Percentiles rank a stretch among this genome's conserved stretches.
phyloP scores from a whole-genome alignment of 768 basidiomycete species.

The Tulasnella sp. region DNA sequence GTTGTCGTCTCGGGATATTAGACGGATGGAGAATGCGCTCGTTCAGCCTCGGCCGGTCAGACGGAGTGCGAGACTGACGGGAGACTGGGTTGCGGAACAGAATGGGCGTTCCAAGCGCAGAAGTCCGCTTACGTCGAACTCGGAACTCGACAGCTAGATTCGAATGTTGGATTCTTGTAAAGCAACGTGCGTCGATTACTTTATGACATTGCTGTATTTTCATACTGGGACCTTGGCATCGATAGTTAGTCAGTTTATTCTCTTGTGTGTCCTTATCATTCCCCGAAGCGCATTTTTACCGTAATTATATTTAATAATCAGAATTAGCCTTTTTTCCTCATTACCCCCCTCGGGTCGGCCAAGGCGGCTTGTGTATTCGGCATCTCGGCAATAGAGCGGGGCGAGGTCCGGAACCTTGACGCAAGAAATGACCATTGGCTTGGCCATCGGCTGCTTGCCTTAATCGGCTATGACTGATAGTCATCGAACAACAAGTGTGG shows the following conservation, averaged over 20 bases:
- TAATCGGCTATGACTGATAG: too few relatives aligned
- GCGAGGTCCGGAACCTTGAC: too few relatives aligned
- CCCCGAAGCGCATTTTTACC: background rate
- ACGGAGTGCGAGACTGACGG: background rate
- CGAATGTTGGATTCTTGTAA: background rate
- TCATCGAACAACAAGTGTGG: too few relatives aligned
- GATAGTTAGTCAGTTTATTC: background rate
- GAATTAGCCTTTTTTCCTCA: too few relatives aligned
- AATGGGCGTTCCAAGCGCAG: background rate
- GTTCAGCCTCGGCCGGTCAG: background rate
- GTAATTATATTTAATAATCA: background rate
- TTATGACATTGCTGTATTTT: background rate
- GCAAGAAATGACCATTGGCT: too few relatives aligned
- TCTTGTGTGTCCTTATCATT: background rate
- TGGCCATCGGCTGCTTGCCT: too few relatives aligned
- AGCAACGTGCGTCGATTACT: background rate
- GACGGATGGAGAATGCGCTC: background rate
- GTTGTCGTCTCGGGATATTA: background rate
- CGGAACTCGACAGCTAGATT: background rate
- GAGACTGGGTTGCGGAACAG: background rate
- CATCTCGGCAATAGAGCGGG: too few relatives aligned
- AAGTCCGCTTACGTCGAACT: background rate
- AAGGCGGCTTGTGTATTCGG: too few relatives aligned
- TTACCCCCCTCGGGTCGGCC: too few relatives aligned
- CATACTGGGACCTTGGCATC: background rate